Evolutionary conservation across 352 stramenopile species (phyloP), one percentile per base, ranked within the genome.

Genomic region (Elongisporangium anandrum): DNA sequence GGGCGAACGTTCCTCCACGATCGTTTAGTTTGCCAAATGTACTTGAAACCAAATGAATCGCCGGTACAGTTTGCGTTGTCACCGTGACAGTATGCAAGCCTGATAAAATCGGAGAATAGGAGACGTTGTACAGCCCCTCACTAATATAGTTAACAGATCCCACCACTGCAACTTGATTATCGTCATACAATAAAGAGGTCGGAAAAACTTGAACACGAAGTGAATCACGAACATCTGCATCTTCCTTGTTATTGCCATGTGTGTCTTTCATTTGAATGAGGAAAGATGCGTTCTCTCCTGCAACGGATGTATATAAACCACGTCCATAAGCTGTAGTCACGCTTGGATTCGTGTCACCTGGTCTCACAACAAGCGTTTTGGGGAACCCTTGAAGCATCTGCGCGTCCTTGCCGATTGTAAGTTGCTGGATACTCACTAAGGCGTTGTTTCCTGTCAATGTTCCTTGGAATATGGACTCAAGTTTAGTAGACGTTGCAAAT

Each of bases 11-110:
- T 1, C 94, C 94, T 16, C 82, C 88, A 20, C 88, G 87, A 20
- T 85, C 73, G 4, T 72, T 71, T 6, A 76, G 50, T 47, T 79
- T 85, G 0, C 81, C 73, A 66, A 97, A 98, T 3, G 72, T 54
- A 2, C 86, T 90, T 5, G 75, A 88, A 9, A 98, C 75, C 24
- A 79, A 65, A 47, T 98, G 93, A 20, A 89, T 75, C 64, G 97
- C 90, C 1, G 77, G 74, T 0, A 77, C 61, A 13, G 79, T 89
- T 55, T 95, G 79, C 12, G 85, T 70, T 2, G 94, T 85, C 7
- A 98, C 73, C 0, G 76, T 78, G 23, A 99, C 70, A 0, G 89
- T 98, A 68, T 98, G 91, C 16, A 72, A 64, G 1, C 89, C 91
- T 39, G 83, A 96, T 38, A 82, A 72, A 47, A 90, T 72, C 1